Conservation (phyloP, 768 basidiomycete genomes). For the Trametes cubensis region DNA sequence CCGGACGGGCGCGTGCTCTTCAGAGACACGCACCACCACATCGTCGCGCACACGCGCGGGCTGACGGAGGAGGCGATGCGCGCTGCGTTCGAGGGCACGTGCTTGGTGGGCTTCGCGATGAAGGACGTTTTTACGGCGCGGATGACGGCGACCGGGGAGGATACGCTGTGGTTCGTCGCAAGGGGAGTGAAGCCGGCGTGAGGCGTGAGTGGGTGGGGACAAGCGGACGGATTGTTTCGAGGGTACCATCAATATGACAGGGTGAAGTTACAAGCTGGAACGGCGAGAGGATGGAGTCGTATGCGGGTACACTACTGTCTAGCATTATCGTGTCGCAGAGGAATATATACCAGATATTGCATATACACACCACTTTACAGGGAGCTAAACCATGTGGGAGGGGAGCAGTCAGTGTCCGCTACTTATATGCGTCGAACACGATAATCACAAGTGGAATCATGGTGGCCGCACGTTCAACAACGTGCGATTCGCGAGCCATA, state of each 20-base stretch:
- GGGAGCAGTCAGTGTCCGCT: too few relatives aligned
- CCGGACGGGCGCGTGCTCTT: slow-evolving; percentile 37
- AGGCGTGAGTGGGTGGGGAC: neutral
- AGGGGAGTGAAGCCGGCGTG: slow-evolving; percentile 18
- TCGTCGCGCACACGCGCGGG: slow-evolving; percentile 59
- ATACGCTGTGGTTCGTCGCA: slow-evolving; percentile 56
- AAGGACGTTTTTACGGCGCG: slow-evolving; percentile 40
- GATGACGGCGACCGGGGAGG: slow-evolving; percentile 36
- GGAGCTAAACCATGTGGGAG: too few relatives aligned
- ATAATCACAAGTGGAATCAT: too few relatives aligned
- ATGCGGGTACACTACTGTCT: too few relatives aligned
- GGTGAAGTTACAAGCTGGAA: neutral
- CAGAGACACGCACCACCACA: slow-evolving; percentile 41
- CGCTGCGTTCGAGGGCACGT: slow-evolving; percentile 54
- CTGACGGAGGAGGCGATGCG: slow-evolving; percentile 54
- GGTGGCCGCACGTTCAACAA: too few relatives aligned
- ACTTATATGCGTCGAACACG: too few relatives aligned
- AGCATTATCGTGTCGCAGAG: too few relatives aligned
- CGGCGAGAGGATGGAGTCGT: too few relatives aligned
- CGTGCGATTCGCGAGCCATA: too few relatives aligned
- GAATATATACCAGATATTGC: too few relatives aligned
- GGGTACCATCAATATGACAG: neutral
- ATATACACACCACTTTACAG: too few relatives aligned
- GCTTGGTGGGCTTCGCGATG: slow-evolving; percentile 44
- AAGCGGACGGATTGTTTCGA: neutral